Percentiles rank a stretch among this genome's conserved stretches.
Conservation (phyloP, 2,329 filamentous ascomycete genomes). For the Didymellaceae sp. region DNA sequence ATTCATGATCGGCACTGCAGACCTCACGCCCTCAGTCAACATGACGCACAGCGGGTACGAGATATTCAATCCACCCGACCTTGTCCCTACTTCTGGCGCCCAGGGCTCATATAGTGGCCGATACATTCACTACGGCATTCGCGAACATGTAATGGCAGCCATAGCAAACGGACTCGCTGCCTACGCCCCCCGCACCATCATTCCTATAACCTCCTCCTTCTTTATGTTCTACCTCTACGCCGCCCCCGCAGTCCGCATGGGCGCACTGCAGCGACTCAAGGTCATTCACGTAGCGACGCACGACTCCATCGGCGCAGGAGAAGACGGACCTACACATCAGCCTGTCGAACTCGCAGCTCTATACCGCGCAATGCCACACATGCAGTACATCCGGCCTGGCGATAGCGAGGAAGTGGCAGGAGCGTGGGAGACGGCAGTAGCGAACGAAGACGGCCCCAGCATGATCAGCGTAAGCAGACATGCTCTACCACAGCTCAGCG, state of each 20-base stretch:
- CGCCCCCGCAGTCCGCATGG: conserved; percentile 66
- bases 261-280: conserved; percentile 62
- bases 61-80: conserved; percentile 56
- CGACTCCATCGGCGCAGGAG: conserved; percentile 60
- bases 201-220: conserved; percentile 65
- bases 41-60: conserved; percentile 59
- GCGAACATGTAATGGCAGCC: conserved; percentile 47
- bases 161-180: conserved; percentile 64
- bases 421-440: conserved; percentile 59
- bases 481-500: conserved; percentile 51
- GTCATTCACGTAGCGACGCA: conserved; percentile 68
- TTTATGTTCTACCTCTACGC: conserved; percentile 70
- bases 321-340: conserved; percentile 69
- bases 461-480: conserved; percentile 58
- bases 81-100: conserved; percentile 51
- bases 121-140: conserved; percentile 54
- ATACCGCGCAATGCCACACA: conserved; percentile 68
- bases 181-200: conserved; percentile 51
- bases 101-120: conserved; percentile 62
- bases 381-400: conserved; percentile 65
- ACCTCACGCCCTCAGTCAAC: conserved; percentile 59
- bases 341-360: conserved; percentile 63
- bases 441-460: conserved; percentile 48
- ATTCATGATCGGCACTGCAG: conserved; percentile 78
- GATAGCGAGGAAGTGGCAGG: conserved; percentile 65